Evolutionary conservation across 1,284 basidiomycete genomes (phyloP).

Genomic region (Salmacisia buchloeana): DNA sequence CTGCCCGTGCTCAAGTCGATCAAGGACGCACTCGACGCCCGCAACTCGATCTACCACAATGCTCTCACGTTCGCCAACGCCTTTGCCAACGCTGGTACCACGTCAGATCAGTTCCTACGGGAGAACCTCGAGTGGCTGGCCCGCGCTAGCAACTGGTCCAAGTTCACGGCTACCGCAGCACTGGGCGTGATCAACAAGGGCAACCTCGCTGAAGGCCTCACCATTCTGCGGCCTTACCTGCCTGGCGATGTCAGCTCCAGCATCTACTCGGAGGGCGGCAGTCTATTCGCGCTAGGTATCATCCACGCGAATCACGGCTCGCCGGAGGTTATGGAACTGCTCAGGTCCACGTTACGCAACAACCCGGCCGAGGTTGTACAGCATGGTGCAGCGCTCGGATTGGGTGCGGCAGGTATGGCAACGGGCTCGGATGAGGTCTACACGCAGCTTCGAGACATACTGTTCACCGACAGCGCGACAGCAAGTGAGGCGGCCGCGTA

Average conservation of each 20-base stretch:
- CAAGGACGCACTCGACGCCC: slow-evolving; percentile 48
- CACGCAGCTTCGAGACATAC: slow-evolving; percentile 47
- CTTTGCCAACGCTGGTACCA: slow-evolving; percentile 49
- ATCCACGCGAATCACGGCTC: slow-evolving; percentile 50
- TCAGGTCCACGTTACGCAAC: slow-evolving; percentile 47
- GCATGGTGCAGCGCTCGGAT: slow-evolving; percentile 49
- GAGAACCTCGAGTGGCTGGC: slow-evolving; percentile 51
- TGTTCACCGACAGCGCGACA: slow-evolving; percentile 48
- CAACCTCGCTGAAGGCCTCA: slow-evolving; percentile 46
- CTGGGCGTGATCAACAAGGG: slow-evolving; percentile 50
- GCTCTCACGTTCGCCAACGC: slow-evolving; percentile 49
- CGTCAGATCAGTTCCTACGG: slow-evolving; percentile 49
- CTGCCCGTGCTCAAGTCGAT: slow-evolving; percentile 45
- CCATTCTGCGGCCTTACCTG: slow-evolving; percentile 46
- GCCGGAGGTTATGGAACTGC: slow-evolving; percentile 42
- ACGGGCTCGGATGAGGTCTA: slow-evolving; percentile 49
- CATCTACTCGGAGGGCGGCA: slow-evolving; percentile 49
- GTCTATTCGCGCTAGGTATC: slow-evolving; percentile 47
- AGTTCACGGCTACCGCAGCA: slow-evolving; percentile 50
- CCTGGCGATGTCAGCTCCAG: slow-evolving; percentile 44
- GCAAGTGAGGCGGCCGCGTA: slow-evolving; percentile 50
- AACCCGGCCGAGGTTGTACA: slow-evolving; percentile 48
- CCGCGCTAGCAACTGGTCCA: slow-evolving; percentile 50
- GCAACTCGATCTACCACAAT: slow-evolving; percentile 49
- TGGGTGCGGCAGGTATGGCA: slow-evolving; percentile 50